phyloP scores from a whole-genome alignment of 495 filamentous ascomycete species.

The Annulohypoxylon stygium region DNA sequence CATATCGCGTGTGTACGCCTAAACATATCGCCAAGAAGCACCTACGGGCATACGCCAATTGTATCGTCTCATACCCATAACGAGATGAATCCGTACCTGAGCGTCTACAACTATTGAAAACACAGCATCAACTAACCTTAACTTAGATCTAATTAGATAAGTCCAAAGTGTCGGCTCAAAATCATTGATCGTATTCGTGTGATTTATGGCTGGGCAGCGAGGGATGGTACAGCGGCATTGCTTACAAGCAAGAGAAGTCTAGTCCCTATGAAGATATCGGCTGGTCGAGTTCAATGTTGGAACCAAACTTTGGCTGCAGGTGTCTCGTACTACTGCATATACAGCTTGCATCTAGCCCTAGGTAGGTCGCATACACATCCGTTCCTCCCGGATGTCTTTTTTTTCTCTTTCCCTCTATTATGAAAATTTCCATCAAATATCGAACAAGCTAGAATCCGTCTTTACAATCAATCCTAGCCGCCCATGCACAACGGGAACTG shows the following conservation, averaged over 20 bases:
- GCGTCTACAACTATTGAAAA: conserved; percentile 5
- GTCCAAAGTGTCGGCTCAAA: conserved; percentile 2
- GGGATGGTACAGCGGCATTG: conserved; percentile 17
- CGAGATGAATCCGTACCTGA: conserved; percentile 29
- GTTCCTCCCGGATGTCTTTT: conserved; percentile 35
- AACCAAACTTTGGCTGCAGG: conserved; percentile 37
- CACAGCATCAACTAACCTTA: neutral
- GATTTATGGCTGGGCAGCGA: conserved; percentile 20
- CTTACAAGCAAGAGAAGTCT: conserved; percentile 24
- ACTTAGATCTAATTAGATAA: neutral
- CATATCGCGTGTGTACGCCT: conserved; percentile 19
- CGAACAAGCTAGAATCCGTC: conserved; percentile 16
- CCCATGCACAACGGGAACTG: conserved; percentile 25
- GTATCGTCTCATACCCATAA: neutral
- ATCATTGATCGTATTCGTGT: conserved; percentile 38
- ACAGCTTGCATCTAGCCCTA: conserved; percentile 21
- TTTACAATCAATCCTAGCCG: conserved; percentile 10
- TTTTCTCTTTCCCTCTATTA: neutral
- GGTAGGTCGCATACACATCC: conserved; percentile 40
- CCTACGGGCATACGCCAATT: conserved; percentile 24
- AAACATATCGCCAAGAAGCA: conserved; percentile 39
- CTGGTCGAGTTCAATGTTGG: conserved; percentile 18
- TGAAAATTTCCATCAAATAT: conserved; percentile 11
- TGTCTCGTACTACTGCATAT: conserved; percentile 28
- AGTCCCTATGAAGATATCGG: conserved; percentile 17